Conservation (phyloP, 2,329 filamentous ascomycete genomes). For the Monosporascus sp. region DNA sequence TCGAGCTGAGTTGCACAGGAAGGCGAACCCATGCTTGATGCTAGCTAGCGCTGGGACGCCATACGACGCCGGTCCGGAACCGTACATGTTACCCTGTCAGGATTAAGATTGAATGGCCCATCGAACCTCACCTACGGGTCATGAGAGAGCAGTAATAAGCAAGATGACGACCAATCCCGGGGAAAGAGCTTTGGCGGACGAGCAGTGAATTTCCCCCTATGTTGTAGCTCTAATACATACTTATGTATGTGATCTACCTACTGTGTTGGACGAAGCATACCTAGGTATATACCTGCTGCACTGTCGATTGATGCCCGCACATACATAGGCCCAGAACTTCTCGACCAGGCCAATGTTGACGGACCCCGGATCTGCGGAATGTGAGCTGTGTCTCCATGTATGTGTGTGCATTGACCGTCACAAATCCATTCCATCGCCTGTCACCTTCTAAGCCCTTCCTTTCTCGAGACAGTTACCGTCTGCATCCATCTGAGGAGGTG, state of each 20-base stretch:
- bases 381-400: neutral
- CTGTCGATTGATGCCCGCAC: too few species aligned
- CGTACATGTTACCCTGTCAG: neutral
- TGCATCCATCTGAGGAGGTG: neutral
- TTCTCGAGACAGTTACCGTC: neutral
- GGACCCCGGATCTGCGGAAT: neutral
- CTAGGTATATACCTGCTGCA: too few species aligned
- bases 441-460: neutral
- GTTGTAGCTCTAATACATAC: neutral
- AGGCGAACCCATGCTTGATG: too few species aligned
- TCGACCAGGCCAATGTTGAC: neutral
- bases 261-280: too few species aligned
- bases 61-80: neutral
- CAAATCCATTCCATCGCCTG: neutral
- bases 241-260: too few species aligned
- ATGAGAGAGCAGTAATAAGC: neutral
- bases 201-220: neutral
- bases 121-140: neutral
- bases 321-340: too few species aligned
- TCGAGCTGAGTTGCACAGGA: too few species aligned
- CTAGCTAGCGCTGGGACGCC: too few species aligned
- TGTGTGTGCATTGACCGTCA: neutral
- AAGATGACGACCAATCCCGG: neutral
- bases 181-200: neutral
- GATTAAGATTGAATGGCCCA: neutral